phyloP scores from a whole-genome alignment of 257 asterid genomes.

The Rhazya stricta region DNA sequence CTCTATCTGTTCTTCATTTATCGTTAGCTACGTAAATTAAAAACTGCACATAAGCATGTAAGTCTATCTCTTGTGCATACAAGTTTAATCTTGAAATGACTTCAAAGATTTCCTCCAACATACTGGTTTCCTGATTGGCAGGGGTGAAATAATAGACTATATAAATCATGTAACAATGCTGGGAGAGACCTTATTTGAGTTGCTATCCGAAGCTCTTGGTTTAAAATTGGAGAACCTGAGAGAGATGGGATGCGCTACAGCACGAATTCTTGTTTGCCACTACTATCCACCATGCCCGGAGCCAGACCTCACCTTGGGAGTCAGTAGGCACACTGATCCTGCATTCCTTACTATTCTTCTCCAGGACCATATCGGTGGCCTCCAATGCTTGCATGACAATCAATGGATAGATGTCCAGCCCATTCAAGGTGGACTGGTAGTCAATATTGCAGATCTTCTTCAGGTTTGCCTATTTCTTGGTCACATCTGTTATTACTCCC shows the following conservation, averaged over 20 bases:
- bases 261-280: conserved; percentile 40
- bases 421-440: conserved; percentile 41
- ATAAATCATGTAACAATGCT: conserved; percentile 29
- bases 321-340: conserved; percentile 60
- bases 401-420: conserved; percentile 47
- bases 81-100: background rate
- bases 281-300: conserved; percentile 71
- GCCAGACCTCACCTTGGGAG: conserved; percentile 64
- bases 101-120: background rate
- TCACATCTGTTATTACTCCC: background rate
- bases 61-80: background rate
- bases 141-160: conserved; percentile 43
- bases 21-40: background rate
- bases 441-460: conserved; percentile 70
- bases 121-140: conserved; percentile 15
- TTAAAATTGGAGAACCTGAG: conserved; percentile 38
- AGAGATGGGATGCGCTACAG: conserved; percentile 35
- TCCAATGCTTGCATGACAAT: conserved; percentile 49
- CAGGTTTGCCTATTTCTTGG: conserved; percentile 35
- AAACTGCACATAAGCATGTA: no score
- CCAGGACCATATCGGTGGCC: conserved; percentile 66
- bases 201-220: conserved; percentile 74
- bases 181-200: conserved; percentile 38
- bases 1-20: background rate
- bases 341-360: conserved; percentile 50